Base-by-base conservation (phyloP, 2,329 filamentous ascomycete species). In the Penicillium expansum region DNA sequence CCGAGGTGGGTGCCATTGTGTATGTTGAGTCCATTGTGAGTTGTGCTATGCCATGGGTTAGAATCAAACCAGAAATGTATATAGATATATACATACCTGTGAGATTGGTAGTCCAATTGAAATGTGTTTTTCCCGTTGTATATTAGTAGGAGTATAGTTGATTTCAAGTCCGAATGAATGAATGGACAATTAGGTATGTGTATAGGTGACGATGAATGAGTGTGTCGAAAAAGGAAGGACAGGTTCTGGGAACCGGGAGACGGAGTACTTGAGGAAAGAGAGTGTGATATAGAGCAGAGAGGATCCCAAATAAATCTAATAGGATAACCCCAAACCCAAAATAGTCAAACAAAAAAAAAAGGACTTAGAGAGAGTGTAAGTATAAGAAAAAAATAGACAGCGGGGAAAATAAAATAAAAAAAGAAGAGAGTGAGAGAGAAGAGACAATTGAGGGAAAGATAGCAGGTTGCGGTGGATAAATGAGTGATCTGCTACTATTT, bases 1-100 rank as follows among this genome's bases (percentile, higher is more conserved):
- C 74, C 75, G 78, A 75, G 65, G 77, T 62, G 57, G 76, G 72
- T 70, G 77, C 76, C 69, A 80, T 77, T 62, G 77, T 72, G 68
- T 82, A 82, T 83, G 85, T 69, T 76, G 83, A 75, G 70, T 90
- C 88, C 88, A 91, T 91, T 79, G 61, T 60, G 45, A 24, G 18
- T 16, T 55, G 43, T 43, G 44, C 37, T 52, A 47, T 6, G 5
- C n/a, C 24, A 22, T 20, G 47, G 1, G 37, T 44, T 44, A 52
- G 29, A 33, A 22, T 3, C n/a, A 22, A 45, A 10, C 13, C 4
- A 18, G 38, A 3, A 3, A 27, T 33, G 38, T 8, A 8, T 38
- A 30, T 30, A 39, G 13, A 48, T 37, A 24, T 50, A 20, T n/a
- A 54, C 50, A 55, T 24, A 60, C 58, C 52, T 56, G 48, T 22